Percentiles rank a stretch among this genome's conserved stretches.
phyloP scores from a whole-genome alignment of 192 early-diverging fungal genomes.

The Chytriomyces sp. region DNA sequence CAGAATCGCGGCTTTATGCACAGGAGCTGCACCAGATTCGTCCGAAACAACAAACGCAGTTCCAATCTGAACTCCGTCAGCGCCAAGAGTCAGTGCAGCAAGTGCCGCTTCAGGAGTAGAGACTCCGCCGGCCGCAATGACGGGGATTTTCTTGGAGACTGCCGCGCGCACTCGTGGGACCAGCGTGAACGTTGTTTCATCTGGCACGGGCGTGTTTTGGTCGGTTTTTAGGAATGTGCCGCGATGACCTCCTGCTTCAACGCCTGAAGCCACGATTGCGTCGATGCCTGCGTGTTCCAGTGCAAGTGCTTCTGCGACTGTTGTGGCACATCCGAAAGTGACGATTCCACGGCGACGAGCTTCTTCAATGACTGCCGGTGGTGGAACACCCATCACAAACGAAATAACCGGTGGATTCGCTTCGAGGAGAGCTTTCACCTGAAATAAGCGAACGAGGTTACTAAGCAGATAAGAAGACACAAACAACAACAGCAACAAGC shows the following conservation, averaged over 20 bases:
- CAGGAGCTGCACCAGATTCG: conserved; percentile 6
- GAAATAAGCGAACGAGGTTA: neutral
- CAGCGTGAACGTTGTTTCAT: conserved; percentile 21
- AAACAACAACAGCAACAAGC: neutral
- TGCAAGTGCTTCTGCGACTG: conserved; percentile 12
- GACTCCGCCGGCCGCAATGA: conserved; percentile 13
- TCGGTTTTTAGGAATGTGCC: conserved; percentile 4
- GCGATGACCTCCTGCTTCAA: conserved; percentile 20
- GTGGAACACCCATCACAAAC: conserved; percentile 21
- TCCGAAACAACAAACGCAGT: conserved; percentile 18
- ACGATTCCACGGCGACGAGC: neutral
- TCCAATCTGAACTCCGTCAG: conserved; percentile 13
- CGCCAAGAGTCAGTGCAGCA: conserved; percentile 9
- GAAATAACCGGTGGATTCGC: conserved; percentile 13
- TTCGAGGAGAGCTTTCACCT: conserved; percentile 15
- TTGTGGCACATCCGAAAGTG: conserved; percentile 9
- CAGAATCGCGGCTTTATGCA: conserved; percentile 4
- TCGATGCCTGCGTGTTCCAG: conserved; percentile 16
- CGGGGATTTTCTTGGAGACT: conserved; percentile 2
- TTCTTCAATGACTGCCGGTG: neutral
- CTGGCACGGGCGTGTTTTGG: neutral
- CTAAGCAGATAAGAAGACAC: neutral
- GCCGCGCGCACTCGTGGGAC: neutral
- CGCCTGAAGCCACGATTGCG: conserved; percentile 21
- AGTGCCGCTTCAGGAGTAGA: conserved; percentile 11